Evolutionary conservation across 768 basidiomycete genomes (phyloP), one percentile per base, ranked within the genome.

Genomic region (Boletus vinaceobasis): DNA sequence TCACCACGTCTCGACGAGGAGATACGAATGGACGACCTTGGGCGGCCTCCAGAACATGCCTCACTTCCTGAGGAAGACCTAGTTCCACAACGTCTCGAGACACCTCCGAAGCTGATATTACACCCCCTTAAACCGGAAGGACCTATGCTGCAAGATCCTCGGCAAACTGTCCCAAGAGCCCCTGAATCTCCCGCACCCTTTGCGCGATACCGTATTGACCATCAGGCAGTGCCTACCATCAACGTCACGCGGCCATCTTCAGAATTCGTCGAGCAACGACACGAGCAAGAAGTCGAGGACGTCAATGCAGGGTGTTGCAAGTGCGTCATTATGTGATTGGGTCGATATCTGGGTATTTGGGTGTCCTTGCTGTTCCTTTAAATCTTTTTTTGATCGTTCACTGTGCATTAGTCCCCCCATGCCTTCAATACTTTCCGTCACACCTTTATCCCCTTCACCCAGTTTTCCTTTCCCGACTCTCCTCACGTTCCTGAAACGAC

Each of bases 261-360:
- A 11, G 71, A 73, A 21, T 26, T 54, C 2, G 58, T 46, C 36
- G 67, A 71, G 48, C 67, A 62, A 43, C 60, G 62, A 43, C 74
- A 50, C 50, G 60, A 61, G 48, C 68, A 63, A 40, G 59, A 65
- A 37, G 72, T 73, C 11, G 80, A 84, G 33, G 81, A 85, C 7
- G 79, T 78, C 14, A 67, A 63, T 2, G 75, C 70, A 32, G 80
- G 76, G 31, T 91, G 90, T 66, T 92, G 90, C 77, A 88, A 86
- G 73, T 92, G 90, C 73, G 73, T 88, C 61, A 79, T 92, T 69
- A 92, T 92, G 90, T 92, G 82, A 90, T 71, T 57, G 50, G 51
- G 47, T 51, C 43, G 56, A 52, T 57, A 52, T 61, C 42, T 29
- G 57, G 60, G 48, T 59, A 59, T 60, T 48, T 56, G 57, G 50